Evolutionary conservation across 1,139 yeast genomes (phyloP).

Genomic region (Casaregolazyma lundiana): DNA sequence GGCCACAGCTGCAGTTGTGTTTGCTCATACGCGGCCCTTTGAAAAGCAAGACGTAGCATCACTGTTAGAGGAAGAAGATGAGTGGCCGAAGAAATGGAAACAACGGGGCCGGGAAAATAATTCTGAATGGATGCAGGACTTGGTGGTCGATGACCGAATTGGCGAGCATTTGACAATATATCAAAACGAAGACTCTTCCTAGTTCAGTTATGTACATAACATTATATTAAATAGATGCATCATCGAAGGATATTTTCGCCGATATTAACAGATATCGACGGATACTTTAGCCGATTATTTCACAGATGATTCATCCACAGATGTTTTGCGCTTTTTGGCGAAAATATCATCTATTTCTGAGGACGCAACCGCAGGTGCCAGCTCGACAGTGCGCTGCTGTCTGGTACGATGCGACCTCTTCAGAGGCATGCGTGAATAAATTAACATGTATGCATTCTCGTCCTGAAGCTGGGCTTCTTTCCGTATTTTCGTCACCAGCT

Average conservation of each 20-base stretch:
- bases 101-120: constrained; percentile 60
- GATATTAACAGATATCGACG: no score
- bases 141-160: constrained; percentile 66
- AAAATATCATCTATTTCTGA: constrained; percentile 29
- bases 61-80: constrained; percentile 68
- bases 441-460: constrained; percentile 74
- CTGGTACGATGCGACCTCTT: constrained; percentile 4
- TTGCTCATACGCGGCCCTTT: constrained; percentile 54
- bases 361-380: constrained; percentile 8
- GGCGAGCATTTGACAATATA: constrained; percentile 53
- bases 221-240: constrained; percentile 1
- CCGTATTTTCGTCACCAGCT: constrained; percentile 61
- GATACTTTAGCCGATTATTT: no score
- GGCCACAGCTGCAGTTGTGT: constrained; percentile 56
- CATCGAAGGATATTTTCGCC: no score
- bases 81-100: constrained; percentile 91
- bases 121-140: constrained; percentile 86
- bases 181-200: constrained; percentile 9
- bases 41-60: constrained; percentile 48
- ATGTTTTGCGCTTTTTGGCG: constrained; percentile 12
- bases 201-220: constrained; percentile 1
- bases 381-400: not conserved
- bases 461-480: constrained; percentile 73
- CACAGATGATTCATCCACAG: no score
- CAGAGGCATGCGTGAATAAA: constrained; percentile 41